Evolutionary conservation across 1,284 basidiomycete species (phyloP).

Genomic region (Papiliotrema flavescens): DNA sequence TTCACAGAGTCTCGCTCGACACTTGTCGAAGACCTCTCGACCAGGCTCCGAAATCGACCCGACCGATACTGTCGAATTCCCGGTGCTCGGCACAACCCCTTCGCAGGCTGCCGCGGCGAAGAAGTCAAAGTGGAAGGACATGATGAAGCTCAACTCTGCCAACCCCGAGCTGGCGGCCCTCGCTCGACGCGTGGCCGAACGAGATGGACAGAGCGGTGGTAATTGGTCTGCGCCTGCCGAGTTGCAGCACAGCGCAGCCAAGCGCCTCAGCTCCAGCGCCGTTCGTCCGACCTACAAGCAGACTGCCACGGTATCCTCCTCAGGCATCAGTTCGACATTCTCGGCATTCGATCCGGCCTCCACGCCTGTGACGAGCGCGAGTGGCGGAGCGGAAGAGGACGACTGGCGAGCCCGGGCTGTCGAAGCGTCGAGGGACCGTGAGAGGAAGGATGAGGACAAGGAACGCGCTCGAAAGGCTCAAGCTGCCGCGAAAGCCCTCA

Average conservation of each 20-base stretch:
- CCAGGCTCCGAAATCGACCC: slow-evolving; percentile 20
- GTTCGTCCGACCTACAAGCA: slow-evolving; percentile 1
- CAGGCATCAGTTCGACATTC: not conserved
- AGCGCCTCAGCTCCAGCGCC: not conserved
- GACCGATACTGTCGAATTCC: slow-evolving; percentile 39
- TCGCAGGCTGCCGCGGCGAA: slow-evolving; percentile 37
- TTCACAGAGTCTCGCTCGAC: slow-evolving; percentile 75
- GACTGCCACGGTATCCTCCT: slow-evolving; percentile 11
- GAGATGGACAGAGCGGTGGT: slow-evolving; percentile 31
- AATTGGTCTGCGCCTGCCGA: slow-evolving; percentile 47
- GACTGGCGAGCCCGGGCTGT: slow-evolving; percentile 14
- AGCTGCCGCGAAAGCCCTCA: slow-evolving; percentile 30
- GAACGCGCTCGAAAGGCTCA: slow-evolving; percentile 19
- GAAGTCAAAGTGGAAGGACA: slow-evolving; percentile 46
- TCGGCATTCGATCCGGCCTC: not conserved
- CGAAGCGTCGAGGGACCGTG: slow-evolving; percentile 3
- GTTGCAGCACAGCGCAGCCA: slow-evolving; percentile 33
- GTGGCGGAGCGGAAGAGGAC: slow-evolving; percentile 4
- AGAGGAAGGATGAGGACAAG: slow-evolving; percentile 5
- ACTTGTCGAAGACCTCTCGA: slow-evolving; percentile 54
- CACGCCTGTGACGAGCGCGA: not conserved
- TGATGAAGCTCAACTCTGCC: slow-evolving; percentile 39
- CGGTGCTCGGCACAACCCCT: slow-evolving; percentile 43
- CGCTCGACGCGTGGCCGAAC: slow-evolving; percentile 39
- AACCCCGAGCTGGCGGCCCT: slow-evolving; percentile 48